Evolutionary conservation across 345 rosid species (phyloP), one percentile per base, ranked within the genome.

Genomic region (Limnanthes douglasii): DNA sequence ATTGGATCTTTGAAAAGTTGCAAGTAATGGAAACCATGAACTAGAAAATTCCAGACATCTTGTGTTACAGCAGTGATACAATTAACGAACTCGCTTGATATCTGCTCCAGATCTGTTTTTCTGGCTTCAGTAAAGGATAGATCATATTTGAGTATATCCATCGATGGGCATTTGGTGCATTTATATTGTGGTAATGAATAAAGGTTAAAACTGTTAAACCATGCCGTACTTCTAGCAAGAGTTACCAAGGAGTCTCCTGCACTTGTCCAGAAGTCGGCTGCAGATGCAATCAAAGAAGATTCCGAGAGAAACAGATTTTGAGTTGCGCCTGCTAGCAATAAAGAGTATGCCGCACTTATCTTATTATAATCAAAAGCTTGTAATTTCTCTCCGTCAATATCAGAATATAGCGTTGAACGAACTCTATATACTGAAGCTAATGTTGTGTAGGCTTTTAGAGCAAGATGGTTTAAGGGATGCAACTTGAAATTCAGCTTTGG

Each of bases 361-460:
- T 75, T 62, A 38, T 43, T 46, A 61, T 64, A 42, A 38, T 57
- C 39, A 45, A 69, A 66, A 54, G 50, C 67, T 50, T 65, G 59
- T 8, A 24, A 27, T 15, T 49, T 33, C 35, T 16, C 29, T 11
- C 36, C 39, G 24, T 46, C 62, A 13, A 11, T 34, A 31, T 58
- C 56, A 27, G 62, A 50, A 52, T 48, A 12, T 12, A 64, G 59
- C 40, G 24, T 37, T 11, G 82, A 62, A 33, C 57, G 64, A 45
- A 65, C 36, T 60, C 53, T 73, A 53, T 82, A 78, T 19, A 78
- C 79, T 18, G 88, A 75, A 53, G 80, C 69, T 4, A 86, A 69
- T 7, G 73, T 61, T 6, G 56, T 75, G 55, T 75, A 78, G 13
- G 74, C 70, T 42, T 63, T 62, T 12, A 82, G 44, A 41, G 93